Base-by-base conservation (phyloP, 768 basidiomycete species). In the Grammothele lineata region DNA sequence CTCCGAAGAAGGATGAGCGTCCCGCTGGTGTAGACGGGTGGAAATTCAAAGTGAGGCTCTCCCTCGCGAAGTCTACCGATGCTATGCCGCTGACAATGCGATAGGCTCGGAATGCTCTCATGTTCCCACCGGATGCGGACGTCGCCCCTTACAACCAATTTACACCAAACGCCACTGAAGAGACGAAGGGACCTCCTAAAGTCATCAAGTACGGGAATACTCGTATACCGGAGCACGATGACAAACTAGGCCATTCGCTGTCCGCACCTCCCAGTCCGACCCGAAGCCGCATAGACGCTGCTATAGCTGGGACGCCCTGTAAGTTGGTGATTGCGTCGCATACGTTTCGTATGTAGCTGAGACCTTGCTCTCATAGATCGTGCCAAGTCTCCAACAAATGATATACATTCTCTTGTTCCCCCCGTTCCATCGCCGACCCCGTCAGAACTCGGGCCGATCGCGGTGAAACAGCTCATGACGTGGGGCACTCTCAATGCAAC, bases 101-200 rank as follows among this genome's bases (percentile, higher is more conserved):
- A 3, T 57, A 96, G 93, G 77, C 91, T 22, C 83, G 96, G 48
- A 99, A 99, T 67, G 83, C 89, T 3, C 73, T 99, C 43, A 96
- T 96, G 92, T 99, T 97, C 60, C 62, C 86, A 0, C 94, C 96
- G 2, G 96, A 96, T 58, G 91, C 90, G 22, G 87, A 99, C 62
- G 73, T 79, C 37, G 80, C 86, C 18, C 89, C 92, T 1, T 89
- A 92, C 58, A 76, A 83, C 60, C 65, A 68, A 3, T 57, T 66
- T 41, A 47, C 63, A 27, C 21, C 63, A 38, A 49, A 59, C 21
- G 48, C 36, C 2, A 11, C 64, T n/a, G 53, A 54, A 6, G 66
- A 63, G 27, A 40, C 57, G 25, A 68, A 66, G 19, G 71, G 62
- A 5, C 73, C 76, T 48, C 74, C 80, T 2, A 86, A 78, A 56